phyloP scores from a whole-genome alignment of 1,139 yeast species.

The Candida albicans region DNA sequence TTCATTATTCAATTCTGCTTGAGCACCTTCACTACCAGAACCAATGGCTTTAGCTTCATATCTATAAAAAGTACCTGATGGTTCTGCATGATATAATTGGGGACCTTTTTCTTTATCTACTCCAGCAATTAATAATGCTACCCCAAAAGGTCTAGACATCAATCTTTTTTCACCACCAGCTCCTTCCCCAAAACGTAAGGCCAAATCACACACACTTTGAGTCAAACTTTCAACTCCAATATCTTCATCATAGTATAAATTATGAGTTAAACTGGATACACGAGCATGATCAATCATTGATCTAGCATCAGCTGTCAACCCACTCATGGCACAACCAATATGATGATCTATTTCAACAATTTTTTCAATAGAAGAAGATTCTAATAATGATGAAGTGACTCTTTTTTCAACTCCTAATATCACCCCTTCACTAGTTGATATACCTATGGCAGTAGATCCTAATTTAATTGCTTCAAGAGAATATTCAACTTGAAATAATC shows the following conservation, averaged over 20 bases:
- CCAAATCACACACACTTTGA: conserved; percentile 95
- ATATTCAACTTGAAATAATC: conserved; percentile 97
- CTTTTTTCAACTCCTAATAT: conserved; percentile 96
- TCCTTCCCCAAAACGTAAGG: conserved; percentile 96
- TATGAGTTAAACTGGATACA: conserved; percentile 85
- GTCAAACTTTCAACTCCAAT: conserved; percentile 92
- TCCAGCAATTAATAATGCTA: conserved; percentile 94
- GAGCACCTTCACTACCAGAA: conserved; percentile 98
- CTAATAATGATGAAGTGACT: conserved; percentile 89
- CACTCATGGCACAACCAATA: conserved; percentile 98
- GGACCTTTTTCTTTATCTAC: conserved; percentile 91
- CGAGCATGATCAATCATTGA: conserved; percentile 99
- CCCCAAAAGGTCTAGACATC: conserved; percentile 99
- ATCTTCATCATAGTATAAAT: conserved; percentile 87
- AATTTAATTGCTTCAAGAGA: conserved; percentile 95
- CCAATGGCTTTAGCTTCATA: conserved; percentile 99
- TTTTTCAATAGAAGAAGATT: conserved; percentile 91
- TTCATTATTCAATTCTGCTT: conserved; percentile 94
- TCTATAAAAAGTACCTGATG: conserved; percentile 95
- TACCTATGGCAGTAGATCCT: conserved; percentile 98
- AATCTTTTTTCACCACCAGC: conserved; percentile 95
- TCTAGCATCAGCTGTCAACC: conserved; percentile 97
- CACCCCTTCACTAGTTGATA: conserved; percentile 95
- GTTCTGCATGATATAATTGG: conserved; percentile 97
- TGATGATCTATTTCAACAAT: conserved; percentile 93